Evolutionary conservation across 2,329 filamentous ascomycete species (phyloP).

Genomic region (Cordyceps farinosa): DNA sequence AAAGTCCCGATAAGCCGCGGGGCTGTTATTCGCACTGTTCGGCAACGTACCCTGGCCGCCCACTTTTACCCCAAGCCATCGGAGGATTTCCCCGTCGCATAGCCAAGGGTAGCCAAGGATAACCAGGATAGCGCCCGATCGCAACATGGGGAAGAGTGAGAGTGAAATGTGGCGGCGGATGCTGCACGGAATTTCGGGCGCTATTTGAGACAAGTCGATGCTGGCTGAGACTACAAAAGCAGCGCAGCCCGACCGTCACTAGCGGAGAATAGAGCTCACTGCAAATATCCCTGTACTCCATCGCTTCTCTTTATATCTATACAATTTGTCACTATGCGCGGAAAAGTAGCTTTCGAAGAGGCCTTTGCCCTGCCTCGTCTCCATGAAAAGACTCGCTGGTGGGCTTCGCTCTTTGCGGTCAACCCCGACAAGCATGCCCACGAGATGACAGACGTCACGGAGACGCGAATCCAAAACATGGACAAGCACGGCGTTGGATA

Average conservation of each 20-base stretch:
- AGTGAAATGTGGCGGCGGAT: constrained; percentile 2
- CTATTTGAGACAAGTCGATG: background rate
- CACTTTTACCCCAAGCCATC: background rate
- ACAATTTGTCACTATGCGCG: constrained; percentile 42
- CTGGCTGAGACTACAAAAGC: constrained; percentile 13
- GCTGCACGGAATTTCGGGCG: background rate
- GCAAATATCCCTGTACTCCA: too few species aligned
- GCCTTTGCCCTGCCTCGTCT: constrained; percentile 58
- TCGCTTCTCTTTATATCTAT: background rate
- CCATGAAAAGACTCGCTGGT: constrained; percentile 56
- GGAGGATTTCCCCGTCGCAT: constrained; percentile 1
- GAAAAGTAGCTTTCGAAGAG: constrained; percentile 61
- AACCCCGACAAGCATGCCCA: constrained; percentile 54
- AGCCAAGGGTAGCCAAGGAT: constrained; percentile 2
- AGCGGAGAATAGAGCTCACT: too few species aligned
- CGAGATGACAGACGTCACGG: constrained; percentile 47
- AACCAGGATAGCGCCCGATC: background rate
- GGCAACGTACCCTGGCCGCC: constrained; percentile 12
- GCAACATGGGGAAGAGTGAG: background rate
- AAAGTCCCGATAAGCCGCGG: background rate
- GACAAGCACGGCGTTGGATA: constrained; percentile 47
- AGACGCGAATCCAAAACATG: constrained; percentile 40
- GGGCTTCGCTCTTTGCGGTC: constrained; percentile 57
- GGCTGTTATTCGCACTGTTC: constrained; percentile 10
- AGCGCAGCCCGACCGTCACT: background rate